Evolutionary conservation across 129 eudicot genomes (phyloP).

Genomic region (Pittosporum tobira): DNA sequence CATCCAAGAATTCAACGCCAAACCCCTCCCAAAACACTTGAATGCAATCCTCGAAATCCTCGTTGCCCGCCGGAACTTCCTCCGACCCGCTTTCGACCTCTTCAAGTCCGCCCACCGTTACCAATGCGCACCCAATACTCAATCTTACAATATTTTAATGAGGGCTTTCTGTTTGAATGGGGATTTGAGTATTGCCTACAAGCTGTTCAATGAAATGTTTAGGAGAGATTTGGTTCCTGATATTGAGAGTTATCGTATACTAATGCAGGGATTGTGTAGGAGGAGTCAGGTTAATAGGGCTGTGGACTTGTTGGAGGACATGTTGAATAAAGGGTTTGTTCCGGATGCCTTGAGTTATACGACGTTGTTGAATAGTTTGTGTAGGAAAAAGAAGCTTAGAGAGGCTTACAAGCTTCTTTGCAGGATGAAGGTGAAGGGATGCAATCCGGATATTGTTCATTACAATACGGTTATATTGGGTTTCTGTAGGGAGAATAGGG

Average conservation of each 20-base stretch:
- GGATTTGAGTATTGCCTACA: slow-evolving; percentile 57
- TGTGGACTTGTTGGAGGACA: slow-evolving; percentile 69
- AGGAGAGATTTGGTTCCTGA: slow-evolving; percentile 65
- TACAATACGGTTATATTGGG: slow-evolving; percentile 76
- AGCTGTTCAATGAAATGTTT: slow-evolving; percentile 63
- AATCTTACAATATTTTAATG: slow-evolving; percentile 73
- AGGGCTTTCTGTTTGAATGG: slow-evolving; percentile 48
- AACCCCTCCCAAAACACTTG: slow-evolving; percentile 26
- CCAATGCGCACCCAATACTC: slow-evolving; percentile 36
- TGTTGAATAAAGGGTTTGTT: slow-evolving; percentile 83
- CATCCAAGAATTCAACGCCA: slow-evolving; percentile 52
- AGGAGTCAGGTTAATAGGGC: slow-evolving; percentile 80
- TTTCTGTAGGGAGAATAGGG: slow-evolving; percentile 62
- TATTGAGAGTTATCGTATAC: slow-evolving; percentile 55
- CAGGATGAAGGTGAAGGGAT: slow-evolving; percentile 85
- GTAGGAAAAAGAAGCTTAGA: slow-evolving; percentile 74
- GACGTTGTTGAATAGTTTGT: slow-evolving; percentile 67
- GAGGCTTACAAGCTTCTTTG: slow-evolving; percentile 95
- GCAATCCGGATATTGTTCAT: slow-evolving; percentile 77
- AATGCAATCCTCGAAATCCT: slow-evolving; percentile 2
- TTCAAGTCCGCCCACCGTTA: slow-evolving; percentile 10
- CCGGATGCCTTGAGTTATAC: slow-evolving; percentile 62
- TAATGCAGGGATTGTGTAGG: slow-evolving; percentile 84
- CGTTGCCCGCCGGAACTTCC: slow-evolving; percentile 3
- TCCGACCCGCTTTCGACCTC: slow-evolving; percentile 6